These are phyloP conservation scores for Delphinella strobiligena DNA, from an alignment of 2,329 filamentous ascomycete species.

Conservation along the genomic window DNA sequence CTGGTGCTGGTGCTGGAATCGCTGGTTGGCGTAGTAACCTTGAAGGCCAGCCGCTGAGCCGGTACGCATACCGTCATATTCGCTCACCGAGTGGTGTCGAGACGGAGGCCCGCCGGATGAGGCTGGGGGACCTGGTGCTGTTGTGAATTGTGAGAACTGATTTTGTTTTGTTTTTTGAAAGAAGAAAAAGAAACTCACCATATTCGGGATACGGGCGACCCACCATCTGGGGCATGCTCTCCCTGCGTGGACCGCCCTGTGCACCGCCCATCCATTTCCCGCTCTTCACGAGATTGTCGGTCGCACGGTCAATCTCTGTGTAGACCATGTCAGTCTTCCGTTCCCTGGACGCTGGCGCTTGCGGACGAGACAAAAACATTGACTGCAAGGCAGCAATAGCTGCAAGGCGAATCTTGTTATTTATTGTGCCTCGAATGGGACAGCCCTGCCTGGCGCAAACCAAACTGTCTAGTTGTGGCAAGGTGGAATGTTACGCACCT, in stretches of 20 bases:
- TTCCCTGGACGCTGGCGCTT: neutral
- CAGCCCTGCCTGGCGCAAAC: neutral
- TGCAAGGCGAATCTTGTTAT: neutral
- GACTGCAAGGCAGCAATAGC: neutral
- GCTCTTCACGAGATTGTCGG: constrained; percentile 93
- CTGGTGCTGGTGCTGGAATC: constrained; percentile 73
- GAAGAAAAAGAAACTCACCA: constrained; percentile 27
- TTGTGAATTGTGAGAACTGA: constrained; percentile 5
- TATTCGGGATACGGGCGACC: constrained; percentile 45
- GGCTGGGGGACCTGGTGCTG: constrained; percentile 40
- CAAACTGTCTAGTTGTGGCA: neutral
- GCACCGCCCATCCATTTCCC: constrained; percentile 64
- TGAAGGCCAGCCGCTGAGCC: constrained; percentile 70
- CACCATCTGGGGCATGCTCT: constrained; percentile 59
- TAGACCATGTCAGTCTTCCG: neutral
- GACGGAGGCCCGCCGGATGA: constrained; percentile 53
- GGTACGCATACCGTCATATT: constrained; percentile 66
- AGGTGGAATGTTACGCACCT: constrained; percentile 46
- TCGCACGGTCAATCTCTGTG: constrained; percentile 85
- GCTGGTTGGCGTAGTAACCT: constrained; percentile 87
- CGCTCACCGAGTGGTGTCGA: constrained; percentile 74
- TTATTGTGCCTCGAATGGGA: neutral
- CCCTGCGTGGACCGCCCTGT: constrained; percentile 55
- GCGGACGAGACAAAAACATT: neutral
- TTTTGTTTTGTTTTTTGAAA: neutral